Evolutionary conservation across 306 rosid genomes (phyloP).

Genomic region (Quercus rubra): DNA sequence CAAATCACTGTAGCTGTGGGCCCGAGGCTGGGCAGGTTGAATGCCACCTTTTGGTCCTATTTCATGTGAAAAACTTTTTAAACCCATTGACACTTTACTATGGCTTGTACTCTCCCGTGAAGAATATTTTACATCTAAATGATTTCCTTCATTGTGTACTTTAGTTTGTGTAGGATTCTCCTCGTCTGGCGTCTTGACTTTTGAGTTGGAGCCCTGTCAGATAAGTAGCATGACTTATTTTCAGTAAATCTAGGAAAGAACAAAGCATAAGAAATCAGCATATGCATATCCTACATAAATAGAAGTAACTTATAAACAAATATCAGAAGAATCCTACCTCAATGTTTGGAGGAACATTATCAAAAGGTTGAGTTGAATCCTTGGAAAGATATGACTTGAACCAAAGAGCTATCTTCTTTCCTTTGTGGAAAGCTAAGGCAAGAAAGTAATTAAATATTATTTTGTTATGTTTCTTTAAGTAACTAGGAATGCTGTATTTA

Average conservation of each 20-base stretch:
- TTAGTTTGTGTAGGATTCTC: background rate
- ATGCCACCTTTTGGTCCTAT: background rate
- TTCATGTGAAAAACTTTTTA: slow-evolving; percentile 5
- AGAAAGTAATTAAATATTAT: background rate
- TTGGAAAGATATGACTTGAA: slow-evolving; percentile 7
- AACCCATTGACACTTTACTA: background rate
- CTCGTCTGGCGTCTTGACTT: background rate
- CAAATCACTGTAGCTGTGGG: slow-evolving; percentile 3
- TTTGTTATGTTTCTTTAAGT: background rate
- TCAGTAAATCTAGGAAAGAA: background rate
- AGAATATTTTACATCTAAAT: background rate
- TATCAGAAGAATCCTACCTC: background rate
- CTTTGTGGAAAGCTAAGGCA: background rate
- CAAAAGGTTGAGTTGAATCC: background rate
- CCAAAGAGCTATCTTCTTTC: slow-evolving; percentile 1
- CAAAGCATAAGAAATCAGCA: background rate
- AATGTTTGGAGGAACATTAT: background rate
- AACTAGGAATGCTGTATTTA: background rate
- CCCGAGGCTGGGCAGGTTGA: slow-evolving; percentile 8
- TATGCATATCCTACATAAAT: background rate
- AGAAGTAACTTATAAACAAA: background rate
- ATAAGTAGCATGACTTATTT: background rate
- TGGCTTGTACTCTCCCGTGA: background rate
- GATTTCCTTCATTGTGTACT: background rate
- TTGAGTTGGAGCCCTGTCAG: slow-evolving; percentile 3